A percentile compares a stretch with the other conserved stretches of the same genome.
Evolutionary conservation across 129 eudicot genomes (phyloP).

Genomic region (Erigeron canadensis): DNA sequence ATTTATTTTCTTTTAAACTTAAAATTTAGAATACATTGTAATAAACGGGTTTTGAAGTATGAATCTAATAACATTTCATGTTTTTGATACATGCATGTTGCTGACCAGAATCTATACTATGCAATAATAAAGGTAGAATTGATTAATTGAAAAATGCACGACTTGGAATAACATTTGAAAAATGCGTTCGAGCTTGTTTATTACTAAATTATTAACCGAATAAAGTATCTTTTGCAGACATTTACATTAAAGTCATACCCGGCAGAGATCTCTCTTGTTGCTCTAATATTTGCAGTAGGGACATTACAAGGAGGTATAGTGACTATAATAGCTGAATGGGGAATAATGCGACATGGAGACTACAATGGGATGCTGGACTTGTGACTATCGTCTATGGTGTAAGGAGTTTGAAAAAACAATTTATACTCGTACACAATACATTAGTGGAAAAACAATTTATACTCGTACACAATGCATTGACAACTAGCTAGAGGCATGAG

Average conservation of each 20-base stretch:
- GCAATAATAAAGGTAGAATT: too few species aligned
- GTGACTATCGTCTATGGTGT: slow-evolving; percentile 56
- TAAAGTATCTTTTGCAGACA: slow-evolving; percentile 28
- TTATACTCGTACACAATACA: background rate
- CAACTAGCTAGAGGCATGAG: slow-evolving; percentile 18
- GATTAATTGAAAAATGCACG: too few species aligned
- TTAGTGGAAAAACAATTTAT: background rate
- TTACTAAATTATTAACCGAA: background rate
- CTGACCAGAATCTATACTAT: too few species aligned
- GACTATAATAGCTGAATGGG: slow-evolving; percentile 46
- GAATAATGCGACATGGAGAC: slow-evolving; percentile 35
- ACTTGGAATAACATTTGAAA: too few species aligned
- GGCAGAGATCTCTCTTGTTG: slow-evolving; percentile 50
- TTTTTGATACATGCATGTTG: too few species aligned
- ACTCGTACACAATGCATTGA: slow-evolving; percentile 2
- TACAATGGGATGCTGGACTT: slow-evolving; percentile 45
- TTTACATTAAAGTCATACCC: slow-evolving; percentile 53
- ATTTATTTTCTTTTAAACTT: too few species aligned
- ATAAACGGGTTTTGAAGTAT: too few species aligned
- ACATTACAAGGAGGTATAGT: slow-evolving; percentile 44
- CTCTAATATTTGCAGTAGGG: slow-evolving; percentile 45
- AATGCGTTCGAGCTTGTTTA: too few species aligned
- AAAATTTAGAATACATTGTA: too few species aligned
- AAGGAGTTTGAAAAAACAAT: slow-evolving; percentile 22
- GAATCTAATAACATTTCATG: too few species aligned